Evolutionary conservation across 2,329 filamentous ascomycete genomes (phyloP), one percentile per base, ranked within the genome.

Genomic region (Raffaelea ambrosiae): DNA sequence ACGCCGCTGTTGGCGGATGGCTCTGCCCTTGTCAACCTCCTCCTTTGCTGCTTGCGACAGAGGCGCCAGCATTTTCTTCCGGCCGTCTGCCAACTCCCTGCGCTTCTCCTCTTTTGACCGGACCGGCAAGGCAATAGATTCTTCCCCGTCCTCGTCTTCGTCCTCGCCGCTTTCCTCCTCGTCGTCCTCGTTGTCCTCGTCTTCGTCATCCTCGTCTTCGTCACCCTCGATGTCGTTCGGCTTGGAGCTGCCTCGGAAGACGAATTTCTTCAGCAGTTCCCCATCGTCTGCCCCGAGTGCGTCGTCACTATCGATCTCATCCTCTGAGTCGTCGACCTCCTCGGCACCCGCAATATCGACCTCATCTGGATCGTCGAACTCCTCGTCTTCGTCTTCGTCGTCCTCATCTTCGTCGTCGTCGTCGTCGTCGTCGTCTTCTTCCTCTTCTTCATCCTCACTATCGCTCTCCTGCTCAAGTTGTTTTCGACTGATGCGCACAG

Each of bases 231-330:
- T 29, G 26, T 29, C 26, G 7, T 29, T 29, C 4, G 73, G 69
- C 52, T 75, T 76, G 2, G 71, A 73, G 62, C 77, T 83, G 20
- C 77, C 78, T 29, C 75, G 67, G 54, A 83, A 83, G 0, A 68
- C 78, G 61, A 86, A 95, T 1, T 79, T 80, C 54, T 85, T 81
- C 58, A 95, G 88, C 45, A 76, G 77, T 62, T 94, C 88, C 55
- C 88, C 83, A 57, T 97, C 91, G 55, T 87, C 93, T 47, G 86
- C 82, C 3, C 82, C 86, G 60, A 97, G 83, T 0, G 88, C 91
- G 33, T 76, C 66, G 48, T 83, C 79, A 57, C 79, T 83, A 43
- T 77, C 72, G 49, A 83, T 83, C 54, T 83, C 79, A 23, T 62
- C 66, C 50, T 81, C 80, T 40, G 77, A 16, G 14, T 44, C 40